Base-by-base conservation (phyloP, 1,284 basidiomycete species). In the Tylopilus sp. region DNA sequence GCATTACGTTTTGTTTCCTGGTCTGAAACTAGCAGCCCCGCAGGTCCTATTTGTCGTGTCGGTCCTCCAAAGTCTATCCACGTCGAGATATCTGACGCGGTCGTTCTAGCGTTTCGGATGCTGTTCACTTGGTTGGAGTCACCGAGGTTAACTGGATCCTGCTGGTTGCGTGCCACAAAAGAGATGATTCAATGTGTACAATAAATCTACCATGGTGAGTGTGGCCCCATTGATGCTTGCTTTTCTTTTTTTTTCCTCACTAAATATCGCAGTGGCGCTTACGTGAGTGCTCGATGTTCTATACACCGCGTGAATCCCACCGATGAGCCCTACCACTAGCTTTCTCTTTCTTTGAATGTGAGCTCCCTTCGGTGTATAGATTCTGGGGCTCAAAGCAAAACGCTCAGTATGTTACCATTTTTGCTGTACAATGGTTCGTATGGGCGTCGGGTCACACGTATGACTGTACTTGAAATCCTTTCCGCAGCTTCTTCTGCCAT, bases 401-500 rank as follows among this genome's bases (percentile, higher is more conserved):
- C 8, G 12, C 6, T 11, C 21, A 55, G 54, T 52, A 48, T 11
- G 4, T 41, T 2, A 33, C 55, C 28, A 52, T 16, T 2, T 46
- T 52, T 12, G 15, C 37, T 12, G 54, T 55, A 9, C 54, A 55
- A 49, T 31, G 49, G 54, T 55, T 33, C 13, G 53, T n/a, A 21
- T 3, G 8, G 12, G 12, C 8, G 12, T 37, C 23, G 12, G 21
- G 1, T 30, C 19, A 7, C 10, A 29, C n/a, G 3, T 7, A 4
- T 30, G 2, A 35, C 39, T 18, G 8, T 34, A 16, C 6, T 25
- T 11, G 12, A 16, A 3, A 25, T n/a, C n/a, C n/a, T 4, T 8
- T n/a, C 15, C 10, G 26, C 11, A 55, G 54, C 36, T 55, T 55
- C 29, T 55, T 52, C 18, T 55, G 43, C 12, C 54, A 56, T 26